phyloP scores from a whole-genome alignment of 2,329 filamentous ascomycete genomes.

The Fusarium sp. region DNA sequence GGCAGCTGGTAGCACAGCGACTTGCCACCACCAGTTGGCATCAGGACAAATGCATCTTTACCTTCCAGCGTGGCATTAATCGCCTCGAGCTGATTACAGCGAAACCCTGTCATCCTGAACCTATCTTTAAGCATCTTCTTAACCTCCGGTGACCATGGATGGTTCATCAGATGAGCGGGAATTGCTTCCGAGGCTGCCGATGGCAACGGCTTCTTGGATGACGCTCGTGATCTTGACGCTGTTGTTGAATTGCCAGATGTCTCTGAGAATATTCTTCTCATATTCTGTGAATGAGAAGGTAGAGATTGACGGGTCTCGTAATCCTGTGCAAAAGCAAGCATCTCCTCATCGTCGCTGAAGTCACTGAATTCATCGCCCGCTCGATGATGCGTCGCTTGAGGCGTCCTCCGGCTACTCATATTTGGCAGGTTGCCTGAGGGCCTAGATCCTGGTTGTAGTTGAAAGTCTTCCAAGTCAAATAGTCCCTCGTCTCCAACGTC shows the following conservation, averaged over 20 bases:
- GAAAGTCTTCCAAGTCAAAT: constrained; percentile 46
- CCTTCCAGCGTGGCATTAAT: constrained; percentile 92
- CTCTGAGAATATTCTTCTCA: constrained; percentile 55
- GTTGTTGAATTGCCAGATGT: constrained; percentile 58
- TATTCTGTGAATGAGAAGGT: constrained; percentile 32
- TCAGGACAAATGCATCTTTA: constrained; percentile 91
- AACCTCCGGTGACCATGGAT: constrained; percentile 88
- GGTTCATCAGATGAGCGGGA: constrained; percentile 65
- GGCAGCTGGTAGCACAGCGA: constrained; percentile 97
- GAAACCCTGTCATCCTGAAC: constrained; percentile 87
- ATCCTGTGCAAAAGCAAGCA: constrained; percentile 62
- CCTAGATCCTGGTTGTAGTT: constrained; percentile 27
- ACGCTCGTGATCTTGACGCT: constrained; percentile 46
- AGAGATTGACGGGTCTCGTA: constrained; percentile 55
- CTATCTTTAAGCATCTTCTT: constrained; percentile 79
- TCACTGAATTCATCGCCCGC: constrained; percentile 54
- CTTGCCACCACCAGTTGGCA: constrained; percentile 98
- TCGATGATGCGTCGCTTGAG: constrained; percentile 34
- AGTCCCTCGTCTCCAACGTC: constrained; percentile 44
- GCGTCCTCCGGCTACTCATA: constrained; percentile 22
- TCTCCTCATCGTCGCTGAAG: constrained; percentile 61
- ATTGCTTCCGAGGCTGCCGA: constrained; percentile 47
- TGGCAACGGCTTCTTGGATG: constrained; percentile 47
- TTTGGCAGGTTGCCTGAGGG: constrained; percentile 12
- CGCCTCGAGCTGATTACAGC: constrained; percentile 90